Evolutionary conservation across 805 yeast genomes (phyloP).

Genomic region (Ascoidea rubescens): DNA sequence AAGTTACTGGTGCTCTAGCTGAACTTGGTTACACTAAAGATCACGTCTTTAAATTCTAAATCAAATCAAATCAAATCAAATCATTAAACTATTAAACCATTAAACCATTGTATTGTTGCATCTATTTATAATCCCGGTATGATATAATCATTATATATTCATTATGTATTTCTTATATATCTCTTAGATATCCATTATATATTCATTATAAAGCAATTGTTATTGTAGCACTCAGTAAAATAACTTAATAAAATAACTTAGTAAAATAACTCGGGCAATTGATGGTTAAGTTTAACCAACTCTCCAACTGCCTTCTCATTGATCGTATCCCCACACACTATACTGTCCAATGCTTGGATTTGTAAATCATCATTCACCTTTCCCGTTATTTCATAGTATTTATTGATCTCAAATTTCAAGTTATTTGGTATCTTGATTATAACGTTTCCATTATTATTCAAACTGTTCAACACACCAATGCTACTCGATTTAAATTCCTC

Average conservation of each 20-base stretch:
- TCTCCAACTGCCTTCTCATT: background rate
- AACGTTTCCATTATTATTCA: background rate
- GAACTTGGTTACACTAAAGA: constrained; percentile 83
- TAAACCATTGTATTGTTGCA: too few species aligned
- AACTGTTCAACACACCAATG: background rate
- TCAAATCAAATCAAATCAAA: too few species aligned
- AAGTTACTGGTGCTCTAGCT: constrained; percentile 71
- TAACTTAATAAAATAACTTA: too few species aligned
- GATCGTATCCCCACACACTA: background rate
- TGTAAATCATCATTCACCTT: background rate
- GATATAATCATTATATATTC: too few species aligned
- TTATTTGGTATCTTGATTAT: background rate
- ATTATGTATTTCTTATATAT: too few species aligned
- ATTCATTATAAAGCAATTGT: too few species aligned
- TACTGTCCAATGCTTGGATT: background rate
- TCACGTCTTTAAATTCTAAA: constrained; percentile 76
- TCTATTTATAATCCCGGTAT: too few species aligned
- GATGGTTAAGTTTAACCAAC: background rate
- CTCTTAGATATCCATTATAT: too few species aligned
- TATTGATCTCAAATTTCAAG: background rate
- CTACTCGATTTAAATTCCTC: background rate
- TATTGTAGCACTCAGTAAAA: too few species aligned
- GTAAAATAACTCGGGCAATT: background rate
- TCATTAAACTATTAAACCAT: constrained; percentile 8
- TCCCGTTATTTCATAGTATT: background rate